Base-by-base conservation (phyloP, 139 green algal genomes). In the Chlorella ohadii region DNA sequence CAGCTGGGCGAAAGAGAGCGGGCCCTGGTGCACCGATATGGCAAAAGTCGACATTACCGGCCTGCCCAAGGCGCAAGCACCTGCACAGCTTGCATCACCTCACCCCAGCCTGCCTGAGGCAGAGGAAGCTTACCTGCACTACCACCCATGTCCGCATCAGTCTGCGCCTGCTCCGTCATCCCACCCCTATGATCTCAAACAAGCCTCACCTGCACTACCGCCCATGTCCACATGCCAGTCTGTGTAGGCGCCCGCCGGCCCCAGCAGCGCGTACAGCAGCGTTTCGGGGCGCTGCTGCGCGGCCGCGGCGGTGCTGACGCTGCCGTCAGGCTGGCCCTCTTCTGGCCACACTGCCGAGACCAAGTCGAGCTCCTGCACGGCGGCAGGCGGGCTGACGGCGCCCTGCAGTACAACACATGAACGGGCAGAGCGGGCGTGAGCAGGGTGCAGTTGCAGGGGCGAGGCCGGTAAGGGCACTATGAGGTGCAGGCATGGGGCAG, bases 191-290 rank as follows among this genome's bases (percentile, higher is more conserved):
- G n/a, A n/a, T n/a, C n/a, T n/a, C n/a, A n/a, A n/a, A n/a, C n/a
- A n/a, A 27, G 7, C 3, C 23, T n/a, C 59, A 72, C 77, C 77
- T 51, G 67, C 79, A 64, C 44, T 85, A 31, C 90, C 91, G 7
- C 90, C 91, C 85, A 94, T 92, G 81, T 94, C 91, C 28, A 93
- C 70, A 64, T 94, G 91, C 67, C 84, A 94, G 79, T 94, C 91
- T 0, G 91, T 94, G 82, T 89, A 91, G 20, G 67, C 70, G 4
- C 88, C 90, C 16, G 41, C 65, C 2, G 89, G 88, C 25, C 86
- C 87, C 67, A 94, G 79, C 27, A 94, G 85, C 1, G 63, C 83
- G 33, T 94, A 94, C 51, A 92, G 80, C 75, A 92, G 84, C 34
- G 88, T 92, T 68, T 92, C 78, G 19, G 89, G 84, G 44, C 76